Percentiles rank a stretch among this genome's conserved stretches.
Evolutionary conservation across 2,329 filamentous ascomycete species (phyloP).

Genomic region (Verticillium tricorpus): DNA sequence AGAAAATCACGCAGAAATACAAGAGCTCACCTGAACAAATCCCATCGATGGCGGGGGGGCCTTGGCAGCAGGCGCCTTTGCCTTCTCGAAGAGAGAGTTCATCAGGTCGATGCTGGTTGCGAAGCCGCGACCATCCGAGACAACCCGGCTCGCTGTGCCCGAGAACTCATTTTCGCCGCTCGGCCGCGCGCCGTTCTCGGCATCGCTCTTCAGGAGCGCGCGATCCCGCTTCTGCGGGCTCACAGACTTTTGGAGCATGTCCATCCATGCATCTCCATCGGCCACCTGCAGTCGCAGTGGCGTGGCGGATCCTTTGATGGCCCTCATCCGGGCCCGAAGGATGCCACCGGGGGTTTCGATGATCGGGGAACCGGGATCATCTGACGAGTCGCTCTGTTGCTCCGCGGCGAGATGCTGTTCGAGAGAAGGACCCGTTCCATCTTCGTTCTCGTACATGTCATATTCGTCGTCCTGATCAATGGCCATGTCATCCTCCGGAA

Average conservation of each 20-base stretch:
- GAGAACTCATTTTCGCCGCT: constrained; percentile 27
- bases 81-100: constrained; percentile 84
- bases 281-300: constrained; percentile 57
- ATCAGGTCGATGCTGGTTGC: constrained; percentile 90
- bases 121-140: constrained; percentile 60
- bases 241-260: constrained; percentile 89
- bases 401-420: constrained; percentile 72
- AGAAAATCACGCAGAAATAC: constrained; percentile 27
- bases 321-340: constrained; percentile 59
- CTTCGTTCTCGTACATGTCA: constrained; percentile 66
- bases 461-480: constrained; percentile 68
- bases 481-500: constrained; percentile 53
- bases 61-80: constrained; percentile 53
- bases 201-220: constrained; percentile 53
- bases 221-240: constrained; percentile 92
- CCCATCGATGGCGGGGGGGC: constrained; percentile 54
- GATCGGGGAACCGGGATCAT: constrained; percentile 40
- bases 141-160: constrained; percentile 24
- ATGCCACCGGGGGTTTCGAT: constrained; percentile 56
- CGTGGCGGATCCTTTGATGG: constrained; percentile 54
- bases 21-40: constrained; percentile 82
- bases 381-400: constrained; percentile 51
- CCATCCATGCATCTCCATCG: constrained; percentile 82
- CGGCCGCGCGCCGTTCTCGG: constrained; percentile 42
- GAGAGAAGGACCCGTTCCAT: constrained; percentile 72